These are phyloP conservation scores for Dictyostelium intermedium DNA, from an alignment of 78 protist genomes.

Conservation along the genomic window DNA sequence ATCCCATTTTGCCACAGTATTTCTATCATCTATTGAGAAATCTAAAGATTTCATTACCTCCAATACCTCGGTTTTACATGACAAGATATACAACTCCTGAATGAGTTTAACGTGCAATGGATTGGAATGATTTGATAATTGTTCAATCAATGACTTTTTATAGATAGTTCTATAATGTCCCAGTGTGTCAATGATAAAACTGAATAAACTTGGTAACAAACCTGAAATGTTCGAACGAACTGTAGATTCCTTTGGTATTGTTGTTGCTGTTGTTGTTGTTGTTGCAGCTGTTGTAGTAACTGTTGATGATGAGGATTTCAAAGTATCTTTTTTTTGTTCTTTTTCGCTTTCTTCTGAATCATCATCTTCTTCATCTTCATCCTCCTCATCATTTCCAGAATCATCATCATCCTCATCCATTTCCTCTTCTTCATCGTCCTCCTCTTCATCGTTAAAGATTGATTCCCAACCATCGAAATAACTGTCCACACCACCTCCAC, in stretches of 20 bases:
- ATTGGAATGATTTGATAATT: not conserved
- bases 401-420: not conserved
- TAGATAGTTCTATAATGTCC: not conserved
- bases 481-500: not conserved
- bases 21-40: not conserved
- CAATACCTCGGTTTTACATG: constrained; percentile 10
- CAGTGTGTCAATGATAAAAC: not conserved
- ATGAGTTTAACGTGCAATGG: not conserved
- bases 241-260: not conserved
- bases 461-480: constrained; percentile 52
- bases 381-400: not conserved
- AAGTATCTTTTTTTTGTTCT: not conserved
- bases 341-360: not conserved
- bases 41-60: constrained; percentile 10
- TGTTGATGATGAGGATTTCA: not conserved
- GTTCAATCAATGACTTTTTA: not conserved
- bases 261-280: not conserved
- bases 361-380: not conserved
- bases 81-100: not conserved
- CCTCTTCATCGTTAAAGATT: constrained; percentile 18
- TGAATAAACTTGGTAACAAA: not conserved
- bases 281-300: not conserved
- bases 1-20: constrained; percentile 22
- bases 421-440: not conserved
- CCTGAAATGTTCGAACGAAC: not conserved